Conservation (phyloP, 345 rosid genomes). For the Bruguiera parviflora region DNA sequence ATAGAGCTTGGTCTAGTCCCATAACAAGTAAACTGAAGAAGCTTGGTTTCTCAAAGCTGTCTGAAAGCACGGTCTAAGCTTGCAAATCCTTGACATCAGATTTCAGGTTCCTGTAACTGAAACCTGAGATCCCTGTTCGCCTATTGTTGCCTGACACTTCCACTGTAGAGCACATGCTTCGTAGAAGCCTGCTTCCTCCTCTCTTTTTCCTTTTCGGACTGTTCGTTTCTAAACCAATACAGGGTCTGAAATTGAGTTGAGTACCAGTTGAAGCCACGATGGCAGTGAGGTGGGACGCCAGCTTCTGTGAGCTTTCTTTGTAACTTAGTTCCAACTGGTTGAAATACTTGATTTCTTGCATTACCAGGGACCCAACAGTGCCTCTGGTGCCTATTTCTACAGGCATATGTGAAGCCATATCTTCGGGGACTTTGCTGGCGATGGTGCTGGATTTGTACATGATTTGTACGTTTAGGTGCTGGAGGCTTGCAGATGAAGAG, state of each 20-base stretch:
- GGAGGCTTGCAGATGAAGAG: conserved; percentile 33
- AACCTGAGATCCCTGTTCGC: conserved; percentile 37
- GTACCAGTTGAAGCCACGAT: conserved; percentile 25
- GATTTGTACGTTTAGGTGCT: conserved; percentile 14
- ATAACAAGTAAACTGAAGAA: conserved; percentile 75
- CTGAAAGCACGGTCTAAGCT: conserved; percentile 59
- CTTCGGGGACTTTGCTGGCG: conserved; percentile 11
- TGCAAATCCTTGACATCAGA: conserved; percentile 48
- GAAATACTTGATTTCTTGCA: conserved; percentile 57
- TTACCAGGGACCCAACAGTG: conserved; percentile 48
- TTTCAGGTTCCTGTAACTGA: conserved; percentile 50
- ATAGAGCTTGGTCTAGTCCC: conserved; percentile 77
- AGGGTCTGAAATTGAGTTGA: conserved; percentile 21
- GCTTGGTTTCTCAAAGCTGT: conserved; percentile 91
- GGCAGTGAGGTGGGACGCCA: conserved; percentile 12
- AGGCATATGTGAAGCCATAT: conserved; percentile 37
- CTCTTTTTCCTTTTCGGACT: conserved; percentile 49
- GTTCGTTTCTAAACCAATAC: conserved; percentile 23
- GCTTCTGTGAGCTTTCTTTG: conserved; percentile 33
- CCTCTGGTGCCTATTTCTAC: conserved; percentile 58
- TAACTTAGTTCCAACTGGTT: conserved; percentile 35
- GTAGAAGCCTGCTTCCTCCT: conserved; percentile 42
- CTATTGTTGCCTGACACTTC: conserved; percentile 44
- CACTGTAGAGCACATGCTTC: conserved; percentile 54
- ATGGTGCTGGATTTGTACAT: conserved; percentile 31